phyloP scores from a whole-genome alignment of 352 stramenopile genomes.

The Albugo candida region DNA sequence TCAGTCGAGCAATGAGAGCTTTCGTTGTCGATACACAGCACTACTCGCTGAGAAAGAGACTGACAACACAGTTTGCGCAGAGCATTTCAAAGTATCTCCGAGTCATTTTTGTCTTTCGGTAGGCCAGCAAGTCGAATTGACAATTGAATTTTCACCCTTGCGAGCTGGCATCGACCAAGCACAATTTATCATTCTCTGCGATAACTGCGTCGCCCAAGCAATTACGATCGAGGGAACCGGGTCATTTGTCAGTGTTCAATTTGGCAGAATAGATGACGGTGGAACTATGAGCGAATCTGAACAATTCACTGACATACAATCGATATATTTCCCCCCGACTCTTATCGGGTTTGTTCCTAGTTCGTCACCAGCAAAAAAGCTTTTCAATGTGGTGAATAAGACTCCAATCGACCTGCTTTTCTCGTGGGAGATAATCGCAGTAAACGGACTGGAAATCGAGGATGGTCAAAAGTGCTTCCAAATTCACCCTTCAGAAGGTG shows the following conservation, averaged over 20 bases:
- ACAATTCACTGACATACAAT: constrained; percentile 24
- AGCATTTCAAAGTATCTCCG: constrained; percentile 25
- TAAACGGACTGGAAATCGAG: constrained; percentile 14
- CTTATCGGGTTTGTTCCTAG: constrained; percentile 16
- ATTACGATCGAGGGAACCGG: constrained; percentile 48
- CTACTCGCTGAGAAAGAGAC: constrained; percentile 1
- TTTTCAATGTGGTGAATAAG: constrained; percentile 32
- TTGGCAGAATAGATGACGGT: constrained; percentile 22
- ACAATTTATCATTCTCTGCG: constrained; percentile 60
- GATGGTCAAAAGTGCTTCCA: constrained; percentile 19
- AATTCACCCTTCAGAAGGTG: too few relatives aligned
- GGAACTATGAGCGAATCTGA: constrained; percentile 21
- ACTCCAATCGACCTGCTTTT: constrained; percentile 43
- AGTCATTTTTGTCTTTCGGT: constrained; percentile 30
- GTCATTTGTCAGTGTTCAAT: constrained; percentile 39
- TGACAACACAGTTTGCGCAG: not conserved
- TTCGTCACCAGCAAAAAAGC: constrained; percentile 9
- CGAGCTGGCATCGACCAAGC: constrained; percentile 33
- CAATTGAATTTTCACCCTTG: constrained; percentile 32
- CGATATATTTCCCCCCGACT: constrained; percentile 23
- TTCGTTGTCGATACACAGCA: not conserved
- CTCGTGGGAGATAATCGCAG: constrained; percentile 21
- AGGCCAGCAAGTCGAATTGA: constrained; percentile 18
- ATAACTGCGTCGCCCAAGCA: constrained; percentile 60
- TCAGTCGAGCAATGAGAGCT: not conserved